Evolutionary conservation across 305 asterid species (phyloP).

Genomic region (Striga hermonthica): DNA sequence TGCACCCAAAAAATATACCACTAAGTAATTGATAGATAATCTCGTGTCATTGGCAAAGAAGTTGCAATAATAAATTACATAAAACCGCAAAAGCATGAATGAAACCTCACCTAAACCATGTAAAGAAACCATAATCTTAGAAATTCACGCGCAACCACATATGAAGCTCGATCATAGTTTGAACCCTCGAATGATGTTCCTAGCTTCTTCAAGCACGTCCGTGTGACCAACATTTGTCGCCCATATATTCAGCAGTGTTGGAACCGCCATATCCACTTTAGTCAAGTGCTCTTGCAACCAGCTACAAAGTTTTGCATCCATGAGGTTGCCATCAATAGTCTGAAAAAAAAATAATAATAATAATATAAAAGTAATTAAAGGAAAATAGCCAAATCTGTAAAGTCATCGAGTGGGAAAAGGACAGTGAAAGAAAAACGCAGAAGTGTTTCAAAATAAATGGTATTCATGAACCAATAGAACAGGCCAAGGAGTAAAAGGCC

Average conservation of each 20-base stretch:
- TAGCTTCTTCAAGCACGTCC: slow-evolving; percentile 60
- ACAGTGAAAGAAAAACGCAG: no score
- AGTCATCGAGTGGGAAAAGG: not conserved
- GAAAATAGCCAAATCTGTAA: not conserved
- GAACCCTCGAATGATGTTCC: slow-evolving; percentile 45
- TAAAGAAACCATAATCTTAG: no score
- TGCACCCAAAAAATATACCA: no score
- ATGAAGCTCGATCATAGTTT: no score
- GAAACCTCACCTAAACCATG: no score
- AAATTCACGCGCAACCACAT: no score
- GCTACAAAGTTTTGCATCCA: slow-evolving; percentile 42
- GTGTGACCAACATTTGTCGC: slow-evolving; percentile 41
- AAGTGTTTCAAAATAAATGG: not conserved
- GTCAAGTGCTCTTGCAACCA: slow-evolving; percentile 42
- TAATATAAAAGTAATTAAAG: no score
- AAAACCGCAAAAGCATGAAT: no score
- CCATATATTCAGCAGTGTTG: slow-evolving; percentile 58
- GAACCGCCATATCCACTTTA: slow-evolving; percentile 42
- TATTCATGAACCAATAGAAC: not conserved
- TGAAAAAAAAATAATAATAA: slow-evolving; percentile 31
- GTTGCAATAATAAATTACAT: no score
- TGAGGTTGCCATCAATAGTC: slow-evolving; percentile 50
- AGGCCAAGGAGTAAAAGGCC: no score
- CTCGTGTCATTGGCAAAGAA: no score
- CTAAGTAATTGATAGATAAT: no score